phyloP scores from a whole-genome alignment of 192 early-diverging fungal genomes.

The Podila minutissima region DNA sequence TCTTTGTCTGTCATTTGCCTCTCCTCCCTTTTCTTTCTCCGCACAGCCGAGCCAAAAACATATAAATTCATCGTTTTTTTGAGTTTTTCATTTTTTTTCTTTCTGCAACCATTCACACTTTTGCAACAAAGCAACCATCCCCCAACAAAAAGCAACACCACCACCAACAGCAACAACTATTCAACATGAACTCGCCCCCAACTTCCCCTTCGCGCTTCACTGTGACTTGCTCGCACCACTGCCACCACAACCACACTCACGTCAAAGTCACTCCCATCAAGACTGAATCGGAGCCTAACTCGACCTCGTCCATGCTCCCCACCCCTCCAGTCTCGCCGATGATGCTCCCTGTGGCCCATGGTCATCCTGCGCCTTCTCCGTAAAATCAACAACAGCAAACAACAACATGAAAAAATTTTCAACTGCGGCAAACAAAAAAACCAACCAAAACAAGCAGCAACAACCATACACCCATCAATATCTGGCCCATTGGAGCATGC shows the following conservation, averaged over 20 bases:
- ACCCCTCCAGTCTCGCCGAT: no score
- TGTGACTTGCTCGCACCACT: conserved; percentile 46
- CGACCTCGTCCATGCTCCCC: neutral
- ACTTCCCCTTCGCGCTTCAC: conserved; percentile 39
- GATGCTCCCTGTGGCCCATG: no score
- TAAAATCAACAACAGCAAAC: no score
- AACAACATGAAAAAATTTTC: no score
- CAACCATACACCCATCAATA: no score
- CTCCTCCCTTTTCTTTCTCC: neutral
- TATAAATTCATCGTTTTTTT: neutral
- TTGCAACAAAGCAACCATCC: neutral
- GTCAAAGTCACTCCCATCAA: neutral
- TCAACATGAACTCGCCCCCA: conserved; percentile 9
- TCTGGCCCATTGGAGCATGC: no score
- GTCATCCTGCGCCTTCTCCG: no score
- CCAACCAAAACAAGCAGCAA: no score
- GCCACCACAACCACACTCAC: conserved; percentile 20
- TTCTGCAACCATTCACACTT: neutral
- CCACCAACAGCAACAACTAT: neutral
- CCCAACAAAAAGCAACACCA: no score
- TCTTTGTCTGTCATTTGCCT: neutral
- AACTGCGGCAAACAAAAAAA: no score
- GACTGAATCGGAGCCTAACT: neutral
- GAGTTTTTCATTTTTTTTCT: neutral
- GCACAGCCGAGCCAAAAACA: neutral